phyloP scores from a whole-genome alignment of 2,329 filamentous ascomycete genomes.

The Aspergillus cejpii region DNA sequence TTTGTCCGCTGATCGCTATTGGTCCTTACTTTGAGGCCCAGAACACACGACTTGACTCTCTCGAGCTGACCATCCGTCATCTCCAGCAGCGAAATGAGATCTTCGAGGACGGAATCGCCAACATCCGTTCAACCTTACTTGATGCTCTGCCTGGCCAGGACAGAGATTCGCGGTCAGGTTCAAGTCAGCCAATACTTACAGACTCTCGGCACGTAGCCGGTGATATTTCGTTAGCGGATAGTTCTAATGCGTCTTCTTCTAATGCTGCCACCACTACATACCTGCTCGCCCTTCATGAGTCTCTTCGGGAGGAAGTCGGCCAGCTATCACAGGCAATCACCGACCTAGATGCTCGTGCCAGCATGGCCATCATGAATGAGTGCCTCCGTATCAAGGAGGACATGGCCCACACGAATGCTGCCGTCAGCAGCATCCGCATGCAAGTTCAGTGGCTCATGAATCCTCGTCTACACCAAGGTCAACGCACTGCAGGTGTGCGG shows the following conservation, averaged over 20 bases:
- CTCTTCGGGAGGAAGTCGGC: slow-evolving; percentile 53
- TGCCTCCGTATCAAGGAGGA: slow-evolving; percentile 56
- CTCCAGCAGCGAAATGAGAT: slow-evolving; percentile 44
- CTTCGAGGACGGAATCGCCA: slow-evolving; percentile 42
- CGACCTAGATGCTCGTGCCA: slow-evolving; percentile 55
- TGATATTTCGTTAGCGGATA: slow-evolving; percentile 15
- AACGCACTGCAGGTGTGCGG: slow-evolving; percentile 22
- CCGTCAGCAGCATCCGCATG: slow-evolving; percentile 52
- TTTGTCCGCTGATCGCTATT: slow-evolving; percentile 48
- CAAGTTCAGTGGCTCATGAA: slow-evolving; percentile 59
- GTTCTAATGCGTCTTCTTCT: slow-evolving; percentile 28
- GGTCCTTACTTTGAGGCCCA: slow-evolving; percentile 42
- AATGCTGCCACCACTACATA: slow-evolving; percentile 46
- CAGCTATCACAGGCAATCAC: slow-evolving; percentile 50
- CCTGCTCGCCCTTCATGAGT: slow-evolving; percentile 55
- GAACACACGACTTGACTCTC: slow-evolving; percentile 37
- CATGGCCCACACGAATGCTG: slow-evolving; percentile 55
- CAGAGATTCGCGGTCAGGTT: slow-evolving; percentile 13
- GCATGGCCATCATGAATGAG: slow-evolving; percentile 59
- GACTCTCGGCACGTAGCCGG: slow-evolving; percentile 10
- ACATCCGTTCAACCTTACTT: slow-evolving; percentile 34
- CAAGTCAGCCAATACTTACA: background rate
- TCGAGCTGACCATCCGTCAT: slow-evolving; percentile 42
- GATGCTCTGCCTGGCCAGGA: slow-evolving; percentile 21
- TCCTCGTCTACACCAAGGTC: slow-evolving; percentile 46